Evolutionary conservation across 108 stramenopile genomes (phyloP).

Genomic region (Fragilariopsis cylindrus): DNA sequence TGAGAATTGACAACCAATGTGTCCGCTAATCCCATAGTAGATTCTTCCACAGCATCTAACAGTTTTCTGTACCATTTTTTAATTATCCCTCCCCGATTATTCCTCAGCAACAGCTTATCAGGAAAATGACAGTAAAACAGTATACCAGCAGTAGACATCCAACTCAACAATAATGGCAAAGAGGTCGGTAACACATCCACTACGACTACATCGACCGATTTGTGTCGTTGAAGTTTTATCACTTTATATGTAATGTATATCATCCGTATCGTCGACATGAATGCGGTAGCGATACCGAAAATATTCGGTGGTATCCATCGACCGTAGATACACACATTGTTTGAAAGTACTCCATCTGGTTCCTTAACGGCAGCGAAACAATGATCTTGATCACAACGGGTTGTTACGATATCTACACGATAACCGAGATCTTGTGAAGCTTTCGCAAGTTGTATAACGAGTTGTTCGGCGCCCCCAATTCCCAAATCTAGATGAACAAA

Average conservation of each 20-base stretch:
- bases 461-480: constrained; percentile 88
- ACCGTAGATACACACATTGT: constrained; percentile 62
- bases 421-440: constrained; percentile 49
- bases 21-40: constrained; percentile 81
- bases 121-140: constrained; percentile 99
- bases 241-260: constrained; percentile 59
- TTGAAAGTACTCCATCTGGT: constrained; percentile 53
- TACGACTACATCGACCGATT: constrained; percentile 65
- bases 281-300: constrained; percentile 49
- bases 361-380: constrained; percentile 90
- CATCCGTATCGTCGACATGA: constrained; percentile 73
- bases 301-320: constrained; percentile 70
- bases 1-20: constrained; percentile 90
- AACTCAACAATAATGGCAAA: constrained; percentile 66
- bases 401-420: constrained; percentile 85
- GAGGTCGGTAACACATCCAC: constrained; percentile 93
- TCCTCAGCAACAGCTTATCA: constrained; percentile 90
- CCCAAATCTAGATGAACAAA: constrained; percentile 89
- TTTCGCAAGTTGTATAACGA: constrained; percentile 77
- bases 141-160: constrained; percentile 53
- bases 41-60: constrained; percentile 79
- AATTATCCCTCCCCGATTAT: constrained; percentile 22
- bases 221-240: constrained; percentile 31
- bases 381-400: constrained; percentile 89
- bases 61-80: constrained; percentile 57